Conservation (phyloP, 345 rosid species). For the Eucalyptus cloeziana region DNA sequence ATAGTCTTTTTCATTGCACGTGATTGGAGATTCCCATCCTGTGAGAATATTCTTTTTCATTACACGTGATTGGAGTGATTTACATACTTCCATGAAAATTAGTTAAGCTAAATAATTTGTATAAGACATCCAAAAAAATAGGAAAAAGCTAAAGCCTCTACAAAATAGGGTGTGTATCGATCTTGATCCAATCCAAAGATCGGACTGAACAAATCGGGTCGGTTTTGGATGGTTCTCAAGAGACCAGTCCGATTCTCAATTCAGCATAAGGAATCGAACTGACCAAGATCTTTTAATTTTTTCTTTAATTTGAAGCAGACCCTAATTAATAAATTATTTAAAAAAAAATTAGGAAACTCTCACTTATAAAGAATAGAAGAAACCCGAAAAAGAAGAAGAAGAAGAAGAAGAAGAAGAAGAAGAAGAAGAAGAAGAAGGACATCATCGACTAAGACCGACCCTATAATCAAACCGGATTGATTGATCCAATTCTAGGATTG, state of each 20-base stretch:
- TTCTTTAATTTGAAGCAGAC: neutral
- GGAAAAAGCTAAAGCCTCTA: neutral
- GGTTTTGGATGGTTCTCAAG: neutral
- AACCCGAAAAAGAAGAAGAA: too few species aligned
- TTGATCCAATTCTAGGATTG: neutral
- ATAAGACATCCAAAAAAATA: neutral
- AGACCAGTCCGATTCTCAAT: fast-evolving
- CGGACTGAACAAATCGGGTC: fast-evolving
- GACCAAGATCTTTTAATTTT: neutral
- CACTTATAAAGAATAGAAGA: neutral
- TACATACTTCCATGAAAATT: neutral
- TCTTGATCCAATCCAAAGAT: neutral
- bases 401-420: too few species aligned
- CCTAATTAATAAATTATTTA: too few species aligned
- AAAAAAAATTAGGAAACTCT: neutral
- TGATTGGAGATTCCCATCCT: neutral
- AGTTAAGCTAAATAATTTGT: neutral
- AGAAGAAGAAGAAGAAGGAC: neutral
- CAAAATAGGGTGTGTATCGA: neutral
- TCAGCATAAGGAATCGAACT: fast-evolving
- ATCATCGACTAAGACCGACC: neutral
- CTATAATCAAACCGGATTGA: too few species aligned
- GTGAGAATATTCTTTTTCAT: neutral
- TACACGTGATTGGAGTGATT: neutral
- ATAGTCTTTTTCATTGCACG: neutral